phyloP scores from a whole-genome alignment of 2,329 filamentous ascomycete species.

The Pseudodiploospora longispora region DNA sequence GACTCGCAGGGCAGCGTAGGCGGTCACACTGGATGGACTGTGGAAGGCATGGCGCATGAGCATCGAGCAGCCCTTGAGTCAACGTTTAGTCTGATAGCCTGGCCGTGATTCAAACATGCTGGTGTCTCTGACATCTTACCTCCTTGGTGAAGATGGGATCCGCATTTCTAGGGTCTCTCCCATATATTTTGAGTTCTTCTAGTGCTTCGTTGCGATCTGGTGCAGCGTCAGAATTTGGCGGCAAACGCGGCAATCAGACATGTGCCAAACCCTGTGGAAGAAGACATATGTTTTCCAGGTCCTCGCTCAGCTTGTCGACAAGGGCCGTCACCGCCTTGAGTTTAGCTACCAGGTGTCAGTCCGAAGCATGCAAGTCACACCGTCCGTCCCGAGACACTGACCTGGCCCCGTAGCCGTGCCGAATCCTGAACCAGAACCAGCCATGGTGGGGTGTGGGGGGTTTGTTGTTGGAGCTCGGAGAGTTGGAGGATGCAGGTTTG shows the following conservation, averaged over 20 bases:
- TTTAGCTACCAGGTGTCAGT: conserved; percentile 44
- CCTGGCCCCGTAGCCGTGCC: conserved; percentile 34
- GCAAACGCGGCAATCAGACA: too few relatives aligned
- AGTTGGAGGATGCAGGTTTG: too few relatives aligned
- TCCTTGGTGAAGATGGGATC: conserved; percentile 78
- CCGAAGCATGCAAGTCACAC: background rate
- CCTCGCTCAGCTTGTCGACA: conserved; percentile 51
- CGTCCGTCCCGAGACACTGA: conserved; percentile 19
- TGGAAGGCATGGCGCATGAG: conserved; percentile 68
- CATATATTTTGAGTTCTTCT: conserved; percentile 58
- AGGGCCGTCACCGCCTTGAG: conserved; percentile 59
- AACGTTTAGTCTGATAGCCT: conserved; percentile 1
- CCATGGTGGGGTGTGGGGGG: conserved; percentile 12
- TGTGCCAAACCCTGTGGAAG: conserved; percentile 26
- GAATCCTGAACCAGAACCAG: conserved; percentile 13
- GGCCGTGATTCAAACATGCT: too few relatives aligned
- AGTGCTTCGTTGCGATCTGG: conserved; percentile 55
- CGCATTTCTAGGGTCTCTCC: conserved; percentile 62
- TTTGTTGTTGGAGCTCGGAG: too few relatives aligned
- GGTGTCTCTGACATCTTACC: conserved; percentile 35
- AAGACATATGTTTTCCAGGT: conserved; percentile 53
- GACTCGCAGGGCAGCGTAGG: conserved; percentile 71
- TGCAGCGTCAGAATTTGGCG: too few relatives aligned
- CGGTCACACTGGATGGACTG: conserved; percentile 51
- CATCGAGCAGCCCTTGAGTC: conserved; percentile 60